Base-by-base conservation (phyloP, 352 stramenopile species). In the Phytopythium mirpurense region DNA sequence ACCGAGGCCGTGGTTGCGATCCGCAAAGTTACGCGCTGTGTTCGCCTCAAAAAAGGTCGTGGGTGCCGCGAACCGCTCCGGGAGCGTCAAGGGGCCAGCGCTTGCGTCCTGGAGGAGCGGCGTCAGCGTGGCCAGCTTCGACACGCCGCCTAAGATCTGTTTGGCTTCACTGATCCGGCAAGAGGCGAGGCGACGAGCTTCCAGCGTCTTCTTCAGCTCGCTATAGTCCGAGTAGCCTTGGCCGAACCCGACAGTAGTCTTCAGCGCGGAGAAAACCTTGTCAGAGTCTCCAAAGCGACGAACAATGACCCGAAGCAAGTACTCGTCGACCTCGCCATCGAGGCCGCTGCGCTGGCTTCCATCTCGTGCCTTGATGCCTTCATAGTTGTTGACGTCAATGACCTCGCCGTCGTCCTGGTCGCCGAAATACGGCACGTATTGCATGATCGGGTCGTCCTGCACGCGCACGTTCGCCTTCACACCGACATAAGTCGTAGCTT, bases 391-490 rank as follows among this genome's bases (percentile, higher is more conserved):
- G 29, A 86, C 56, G 32, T 90, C 79, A 31, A 93, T 93, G 43
- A 77, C 75, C 47, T 74, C 83, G 19, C 85, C 84, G 27, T 77
- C 71, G 42, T 97, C 89, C 46, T 97, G 74, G 61, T 98, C 92
- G 19, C 88, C 90, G 64, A 97, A 97, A 65, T 96, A 97, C 9
- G 90, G 92, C 23, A 96, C 73, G 57, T 93, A 89, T 2, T 83
- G 75, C 45, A 98, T 59, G 51, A 93, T 86, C n/a, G 78, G 70
- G 55, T 97, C 84, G 57, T 98, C 91, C 47, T 96, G 85, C 8
- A 88, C 76, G 10, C 70, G 72, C 57, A 90, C 70, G 57, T 87
- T 93, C 8, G 63, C 59, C 46, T 81, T 88, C 31, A 96, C 46
- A 11, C 78, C 79, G 1, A 85, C 68, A 36, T 71, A 89, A 8